Conservation (phyloP, 305 asterid genomes). For the Fraxinus paxiana region DNA sequence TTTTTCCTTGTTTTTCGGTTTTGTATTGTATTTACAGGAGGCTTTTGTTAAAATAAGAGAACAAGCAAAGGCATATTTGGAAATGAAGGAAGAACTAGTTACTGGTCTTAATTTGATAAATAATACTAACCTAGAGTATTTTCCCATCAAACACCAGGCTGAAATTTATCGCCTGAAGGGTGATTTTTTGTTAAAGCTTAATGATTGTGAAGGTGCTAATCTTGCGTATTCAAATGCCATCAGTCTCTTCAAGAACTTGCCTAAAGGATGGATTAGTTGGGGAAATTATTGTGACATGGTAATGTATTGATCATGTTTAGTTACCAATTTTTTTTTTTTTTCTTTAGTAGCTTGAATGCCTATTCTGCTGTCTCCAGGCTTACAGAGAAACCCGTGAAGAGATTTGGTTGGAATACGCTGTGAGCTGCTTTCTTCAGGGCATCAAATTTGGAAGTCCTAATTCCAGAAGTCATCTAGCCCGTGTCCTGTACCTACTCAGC, state of each 20-base stretch:
- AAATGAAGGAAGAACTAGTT: constrained; percentile 95
- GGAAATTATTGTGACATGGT: constrained; percentile 99
- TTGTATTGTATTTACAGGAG: constrained; percentile 55
- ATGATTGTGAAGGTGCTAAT: constrained; percentile 97
- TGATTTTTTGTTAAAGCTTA: constrained; percentile 87
- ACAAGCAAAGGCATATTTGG: constrained; percentile 97
- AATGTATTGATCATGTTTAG: constrained; percentile 26
- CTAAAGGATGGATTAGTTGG: constrained; percentile 99
- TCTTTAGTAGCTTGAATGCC: constrained; percentile 15
- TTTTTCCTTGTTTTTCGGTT: not conserved
- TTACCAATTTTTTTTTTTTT: constrained; percentile 3
- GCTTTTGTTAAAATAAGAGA: constrained; percentile 97
- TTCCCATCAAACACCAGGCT: constrained; percentile 91
- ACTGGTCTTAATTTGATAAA: constrained; percentile 93
- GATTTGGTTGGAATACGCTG: constrained; percentile 91
- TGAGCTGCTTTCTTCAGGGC: constrained; percentile 98
- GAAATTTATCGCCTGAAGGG: constrained; percentile 96
- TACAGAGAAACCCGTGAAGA: constrained; percentile 90
- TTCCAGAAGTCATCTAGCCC: constrained; percentile 99
- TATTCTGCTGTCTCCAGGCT: constrained; percentile 54
- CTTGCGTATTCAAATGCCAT: constrained; percentile 85
- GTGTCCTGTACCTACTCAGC: constrained; percentile 94
- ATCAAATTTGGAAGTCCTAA: constrained; percentile 90
- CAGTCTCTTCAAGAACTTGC: constrained; percentile 86
- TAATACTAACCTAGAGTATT: constrained; percentile 88